Evolutionary conservation across 371 early-diverging fungal genomes (phyloP).

Genomic region (Haplosporangium sp.): DNA sequence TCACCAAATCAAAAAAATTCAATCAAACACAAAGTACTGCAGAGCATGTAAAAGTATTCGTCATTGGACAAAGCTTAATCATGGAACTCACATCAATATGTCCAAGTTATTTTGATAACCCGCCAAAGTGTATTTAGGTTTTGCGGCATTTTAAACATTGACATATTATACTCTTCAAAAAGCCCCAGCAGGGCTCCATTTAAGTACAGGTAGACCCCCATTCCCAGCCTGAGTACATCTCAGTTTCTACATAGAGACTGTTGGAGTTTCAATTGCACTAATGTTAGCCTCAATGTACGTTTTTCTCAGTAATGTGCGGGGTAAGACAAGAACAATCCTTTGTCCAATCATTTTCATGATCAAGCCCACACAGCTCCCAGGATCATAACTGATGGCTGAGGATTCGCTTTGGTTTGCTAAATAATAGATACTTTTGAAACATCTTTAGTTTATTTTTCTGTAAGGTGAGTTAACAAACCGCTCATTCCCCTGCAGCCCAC

Average conservation of each 20-base stretch:
- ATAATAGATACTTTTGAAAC: not conserved
- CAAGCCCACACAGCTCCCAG: constrained; percentile 18
- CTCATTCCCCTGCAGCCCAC: too few relatives aligned
- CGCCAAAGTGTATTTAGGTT: too few relatives aligned
- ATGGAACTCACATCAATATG: not conserved
- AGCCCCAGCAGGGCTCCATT: too few relatives aligned
- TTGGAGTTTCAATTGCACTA: too few relatives aligned
- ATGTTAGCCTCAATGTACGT: too few relatives aligned
- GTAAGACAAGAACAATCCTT: not conserved
- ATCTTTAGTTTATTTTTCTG: not conserved
- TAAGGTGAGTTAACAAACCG: too few relatives aligned
- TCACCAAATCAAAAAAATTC: too few relatives aligned
- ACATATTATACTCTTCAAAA: not conserved
- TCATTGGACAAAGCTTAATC: not conserved
- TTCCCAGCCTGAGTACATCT: too few relatives aligned
- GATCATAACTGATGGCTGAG: constrained; percentile 11
- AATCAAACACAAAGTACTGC: not conserved
- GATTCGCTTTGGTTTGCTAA: not conserved
- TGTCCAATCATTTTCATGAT: constrained; percentile 22
- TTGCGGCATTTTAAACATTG: too few relatives aligned
- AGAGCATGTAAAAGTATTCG: not conserved
- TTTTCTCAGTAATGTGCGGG: not conserved
- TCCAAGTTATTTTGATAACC: not conserved
- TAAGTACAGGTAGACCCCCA: too few relatives aligned
- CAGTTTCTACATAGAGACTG: too few relatives aligned